Evolutionary conservation across 331 rosid genomes (phyloP).

Genomic region (Stylosanthes scabra): DNA sequence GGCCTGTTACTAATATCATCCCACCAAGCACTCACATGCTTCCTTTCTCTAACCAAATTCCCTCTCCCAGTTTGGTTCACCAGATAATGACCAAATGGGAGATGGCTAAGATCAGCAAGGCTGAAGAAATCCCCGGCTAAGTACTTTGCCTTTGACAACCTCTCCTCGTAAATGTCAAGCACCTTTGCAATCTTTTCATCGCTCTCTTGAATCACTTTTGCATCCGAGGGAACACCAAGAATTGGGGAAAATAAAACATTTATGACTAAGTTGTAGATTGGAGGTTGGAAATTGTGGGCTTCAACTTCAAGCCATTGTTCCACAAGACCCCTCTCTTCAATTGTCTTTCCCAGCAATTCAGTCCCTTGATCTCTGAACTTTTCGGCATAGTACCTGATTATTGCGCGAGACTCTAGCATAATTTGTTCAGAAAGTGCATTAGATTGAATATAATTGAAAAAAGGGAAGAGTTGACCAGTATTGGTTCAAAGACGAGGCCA

Average conservation of each 20-base stretch:
- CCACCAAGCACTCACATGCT: conserved; percentile 62
- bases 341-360: conserved; percentile 46
- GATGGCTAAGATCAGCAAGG: conserved; percentile 70
- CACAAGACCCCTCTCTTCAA: conserved; percentile 50
- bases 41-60: conserved; percentile 42
- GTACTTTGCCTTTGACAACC: conserved; percentile 53
- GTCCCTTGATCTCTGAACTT: conserved; percentile 52
- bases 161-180: conserved; percentile 60
- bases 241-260: conserved; percentile 43
- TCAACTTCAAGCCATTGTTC: conserved; percentile 71
- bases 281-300: conserved; percentile 47
- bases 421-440: background rate
- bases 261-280: conserved; percentile 30
- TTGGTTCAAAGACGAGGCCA: background rate
- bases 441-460: background rate
- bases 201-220: conserved; percentile 46
- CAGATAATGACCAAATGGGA: conserved; percentile 46
- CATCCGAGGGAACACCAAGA: conserved; percentile 34
- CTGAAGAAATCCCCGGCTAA: conserved; percentile 66
- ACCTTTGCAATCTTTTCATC: conserved; percentile 55
- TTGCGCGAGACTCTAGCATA: conserved; percentile 51
- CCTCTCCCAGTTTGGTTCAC: conserved; percentile 41
- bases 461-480: too few relatives aligned
- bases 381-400: conserved; percentile 53
- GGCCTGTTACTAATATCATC: conserved; percentile 51